Percentiles rank a stretch among this genome's conserved stretches.
Conservation (phyloP, 1,284 basidiomycete species). For the Anthracocystis panici-leucophaei region DNA sequence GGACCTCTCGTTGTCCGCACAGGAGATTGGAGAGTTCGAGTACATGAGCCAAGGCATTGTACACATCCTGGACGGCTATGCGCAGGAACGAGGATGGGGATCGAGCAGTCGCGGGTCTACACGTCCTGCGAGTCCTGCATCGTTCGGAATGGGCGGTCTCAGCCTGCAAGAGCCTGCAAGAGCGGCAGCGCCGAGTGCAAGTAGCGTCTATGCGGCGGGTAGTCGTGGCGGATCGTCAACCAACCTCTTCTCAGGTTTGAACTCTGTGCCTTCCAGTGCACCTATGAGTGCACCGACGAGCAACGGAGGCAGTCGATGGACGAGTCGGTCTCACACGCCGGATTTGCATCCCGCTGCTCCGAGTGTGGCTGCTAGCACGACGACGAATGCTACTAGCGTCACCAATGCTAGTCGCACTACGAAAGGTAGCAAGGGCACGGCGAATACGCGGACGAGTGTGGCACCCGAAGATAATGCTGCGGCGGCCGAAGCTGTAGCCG, state of each 20-base stretch:
- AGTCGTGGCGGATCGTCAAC: conserved; percentile 25
- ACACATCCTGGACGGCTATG: conserved; percentile 58
- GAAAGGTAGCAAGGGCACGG: conserved; percentile 4
- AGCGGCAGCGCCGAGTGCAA: not conserved
- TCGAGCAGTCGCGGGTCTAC: conserved; percentile 41
- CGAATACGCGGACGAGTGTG: not conserved
- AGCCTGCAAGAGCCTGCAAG: conserved; percentile 27
- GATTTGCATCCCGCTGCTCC: conserved; percentile 17
- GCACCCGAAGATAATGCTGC: not conserved
- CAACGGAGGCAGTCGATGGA: conserved; percentile 48
- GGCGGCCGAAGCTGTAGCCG: not conserved
- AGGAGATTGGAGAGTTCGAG: conserved; percentile 64
- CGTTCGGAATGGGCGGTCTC: conserved; percentile 33
- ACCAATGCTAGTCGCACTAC: conserved; percentile 4
- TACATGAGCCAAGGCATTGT: conserved; percentile 59
- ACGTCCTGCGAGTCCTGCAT: conserved; percentile 37
- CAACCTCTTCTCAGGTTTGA: conserved; percentile 14
- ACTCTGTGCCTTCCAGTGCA: conserved; percentile 15
- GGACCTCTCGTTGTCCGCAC: conserved; percentile 55
- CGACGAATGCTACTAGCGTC: conserved; percentile 12
- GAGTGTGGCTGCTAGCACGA: conserved; percentile 17
- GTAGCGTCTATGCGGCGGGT: conserved; percentile 27
- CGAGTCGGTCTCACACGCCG: conserved; percentile 44
- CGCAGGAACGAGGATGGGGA: conserved; percentile 48
- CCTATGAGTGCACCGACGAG: conserved; percentile 28